These are phyloP conservation scores for Turnera subulata DNA, from an alignment of 345 rosid genomes.

Conservation along the genomic window DNA sequence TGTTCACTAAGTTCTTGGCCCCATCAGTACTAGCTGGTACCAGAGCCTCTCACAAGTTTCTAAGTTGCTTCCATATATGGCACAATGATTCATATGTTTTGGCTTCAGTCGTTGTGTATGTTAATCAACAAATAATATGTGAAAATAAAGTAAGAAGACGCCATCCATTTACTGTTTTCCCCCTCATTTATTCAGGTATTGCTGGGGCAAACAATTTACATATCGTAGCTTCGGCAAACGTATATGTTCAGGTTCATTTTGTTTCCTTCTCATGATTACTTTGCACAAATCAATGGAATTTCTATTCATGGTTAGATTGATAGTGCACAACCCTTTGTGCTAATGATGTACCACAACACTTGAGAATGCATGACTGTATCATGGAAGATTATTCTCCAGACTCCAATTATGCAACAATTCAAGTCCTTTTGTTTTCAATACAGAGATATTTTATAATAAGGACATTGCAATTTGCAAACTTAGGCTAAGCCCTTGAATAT, in stretches of 20 bases:
- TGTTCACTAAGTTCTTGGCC: constrained; percentile 67
- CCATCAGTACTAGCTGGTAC: constrained; percentile 76
- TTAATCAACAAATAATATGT: no score
- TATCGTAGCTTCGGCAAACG: constrained; percentile 25
- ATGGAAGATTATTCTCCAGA: no score
- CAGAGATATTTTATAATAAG: no score
- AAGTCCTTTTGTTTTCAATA: no score
- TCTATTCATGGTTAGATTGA: not conserved
- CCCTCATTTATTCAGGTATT: constrained; percentile 10
- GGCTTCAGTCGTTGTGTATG: not conserved
- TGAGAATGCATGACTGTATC: no score
- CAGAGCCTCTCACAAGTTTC: constrained; percentile 10
- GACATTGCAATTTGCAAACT: no score
- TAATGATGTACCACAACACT: not conserved
- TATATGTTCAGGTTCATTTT: constrained; percentile 26
- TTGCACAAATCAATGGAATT: not conserved
- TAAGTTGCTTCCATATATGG: constrained; percentile 7
- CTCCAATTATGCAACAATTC: no score
- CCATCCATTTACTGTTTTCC: not conserved
- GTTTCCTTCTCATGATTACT: not conserved
- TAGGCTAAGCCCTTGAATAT: no score
- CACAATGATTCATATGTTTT: not conserved
- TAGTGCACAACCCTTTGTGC: not conserved
- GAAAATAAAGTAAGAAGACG: no score
- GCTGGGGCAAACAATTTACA: constrained; percentile 18